Evolutionary conservation across 23 red algal genomes (phyloP).

Genomic region (Gracilaria vermiculophylla): DNA sequence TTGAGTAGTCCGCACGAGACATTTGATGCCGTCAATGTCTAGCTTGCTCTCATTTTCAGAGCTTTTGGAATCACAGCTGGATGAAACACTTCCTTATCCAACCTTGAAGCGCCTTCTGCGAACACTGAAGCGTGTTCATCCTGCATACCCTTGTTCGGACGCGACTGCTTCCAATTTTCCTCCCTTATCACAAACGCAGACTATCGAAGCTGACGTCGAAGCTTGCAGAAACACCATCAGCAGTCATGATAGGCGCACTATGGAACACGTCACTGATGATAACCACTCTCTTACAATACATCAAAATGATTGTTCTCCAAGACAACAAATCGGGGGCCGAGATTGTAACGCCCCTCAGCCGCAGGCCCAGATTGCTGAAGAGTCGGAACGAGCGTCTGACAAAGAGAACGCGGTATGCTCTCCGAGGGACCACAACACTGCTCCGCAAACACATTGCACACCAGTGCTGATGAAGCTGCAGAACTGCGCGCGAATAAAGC

Average conservation of each 20-base stretch:
- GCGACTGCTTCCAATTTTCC: background rate
- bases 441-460: background rate
- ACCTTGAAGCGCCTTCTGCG: conserved; percentile 24
- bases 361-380: too few species aligned
- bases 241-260: background rate
- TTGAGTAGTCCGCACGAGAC: too few species aligned
- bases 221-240: background rate
- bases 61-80: background rate
- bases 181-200: conserved; percentile 38
- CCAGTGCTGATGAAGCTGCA: background rate
- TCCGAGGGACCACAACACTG: background rate
- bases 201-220: background rate
- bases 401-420: too few species aligned
- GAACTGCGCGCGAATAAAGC: background rate
- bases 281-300: too few species aligned
- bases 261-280: too few species aligned
- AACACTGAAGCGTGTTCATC: conserved; percentile 4
- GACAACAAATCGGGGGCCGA: background rate
- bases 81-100: conserved; percentile 14
- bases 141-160: background rate
- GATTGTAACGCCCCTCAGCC: background rate
- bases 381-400: too few species aligned
- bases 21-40: background rate
- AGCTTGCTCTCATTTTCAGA: background rate
- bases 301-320: background rate